These are phyloP conservation scores for Hypomontagnella monticulosa DNA, from an alignment of 495 filamentous ascomycete genomes.

Conservation along the genomic window DNA sequence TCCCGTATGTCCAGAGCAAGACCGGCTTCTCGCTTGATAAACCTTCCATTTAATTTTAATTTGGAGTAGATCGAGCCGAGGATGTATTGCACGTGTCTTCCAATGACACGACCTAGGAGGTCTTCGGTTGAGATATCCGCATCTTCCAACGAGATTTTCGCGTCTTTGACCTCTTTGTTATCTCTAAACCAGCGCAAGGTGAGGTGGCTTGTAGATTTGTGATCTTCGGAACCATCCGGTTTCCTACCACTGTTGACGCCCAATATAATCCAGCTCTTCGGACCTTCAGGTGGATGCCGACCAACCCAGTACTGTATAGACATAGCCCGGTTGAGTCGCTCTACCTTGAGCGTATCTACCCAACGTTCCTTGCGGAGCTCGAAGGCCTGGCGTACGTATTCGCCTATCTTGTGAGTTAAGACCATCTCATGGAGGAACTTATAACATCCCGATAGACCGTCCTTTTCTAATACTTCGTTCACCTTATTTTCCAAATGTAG, in stretches of 20 bases:
- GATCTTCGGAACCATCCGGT: constrained; percentile 45
- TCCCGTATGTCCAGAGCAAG: constrained; percentile 63
- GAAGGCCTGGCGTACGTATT: constrained; percentile 77
- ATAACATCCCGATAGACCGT: constrained; percentile 80
- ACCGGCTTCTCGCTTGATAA: constrained; percentile 62
- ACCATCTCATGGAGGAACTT: constrained; percentile 84
- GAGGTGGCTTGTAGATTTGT: constrained; percentile 59
- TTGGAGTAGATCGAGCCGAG: constrained; percentile 67
- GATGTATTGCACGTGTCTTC: constrained; percentile 73
- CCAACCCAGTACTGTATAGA: constrained; percentile 90
- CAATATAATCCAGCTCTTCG: constrained; percentile 91
- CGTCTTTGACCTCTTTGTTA: constrained; percentile 73
- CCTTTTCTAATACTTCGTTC: constrained; percentile 70
- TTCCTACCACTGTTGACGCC: constrained; percentile 73
- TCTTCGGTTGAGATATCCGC: constrained; percentile 74
- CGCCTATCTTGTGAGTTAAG: constrained; percentile 85
- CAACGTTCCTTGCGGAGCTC: constrained; percentile 74
- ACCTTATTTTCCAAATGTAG: constrained; percentile 72
- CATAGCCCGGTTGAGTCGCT: constrained; percentile 78
- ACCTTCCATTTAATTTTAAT: constrained; percentile 66
- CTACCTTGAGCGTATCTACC: constrained; percentile 77
- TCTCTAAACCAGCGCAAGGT: constrained; percentile 86
- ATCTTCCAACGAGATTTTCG: constrained; percentile 70
- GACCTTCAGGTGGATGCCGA: constrained; percentile 60
- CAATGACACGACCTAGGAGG: constrained; percentile 77